Conservation (phyloP, 2,329 filamentous ascomycete genomes). For the Fragosphaeria purpurea region DNA sequence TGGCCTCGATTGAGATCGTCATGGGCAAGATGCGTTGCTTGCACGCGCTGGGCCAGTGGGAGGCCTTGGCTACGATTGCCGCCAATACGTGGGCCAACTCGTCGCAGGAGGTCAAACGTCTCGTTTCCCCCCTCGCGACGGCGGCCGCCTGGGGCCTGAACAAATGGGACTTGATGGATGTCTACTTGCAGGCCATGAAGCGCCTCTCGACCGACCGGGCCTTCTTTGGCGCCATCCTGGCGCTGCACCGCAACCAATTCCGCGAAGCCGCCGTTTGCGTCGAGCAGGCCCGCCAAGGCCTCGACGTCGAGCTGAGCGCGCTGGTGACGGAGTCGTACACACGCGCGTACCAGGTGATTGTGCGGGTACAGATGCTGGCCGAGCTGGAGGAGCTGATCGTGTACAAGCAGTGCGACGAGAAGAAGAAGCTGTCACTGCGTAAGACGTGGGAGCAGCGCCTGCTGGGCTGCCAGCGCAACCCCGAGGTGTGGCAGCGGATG, state of each 20-base stretch:
- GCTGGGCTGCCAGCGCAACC: constrained; percentile 90
- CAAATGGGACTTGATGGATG: constrained; percentile 98
- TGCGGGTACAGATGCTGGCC: constrained; percentile 96
- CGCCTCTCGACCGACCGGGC: constrained; percentile 84
- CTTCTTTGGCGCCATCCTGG: constrained; percentile 94
- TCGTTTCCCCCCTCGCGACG: constrained; percentile 87
- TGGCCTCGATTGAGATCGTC: constrained; percentile 76
- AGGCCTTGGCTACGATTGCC: constrained; percentile 76
- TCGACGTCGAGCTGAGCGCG: constrained; percentile 92
- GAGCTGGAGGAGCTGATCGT: constrained; percentile 96
- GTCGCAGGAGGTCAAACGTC: constrained; percentile 73
- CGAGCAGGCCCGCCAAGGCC: constrained; percentile 79
- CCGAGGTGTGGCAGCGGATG: constrained; percentile 98
- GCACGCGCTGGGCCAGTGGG: constrained; percentile 96
- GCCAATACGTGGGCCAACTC: constrained; percentile 93
- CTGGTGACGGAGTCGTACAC: constrained; percentile 98
- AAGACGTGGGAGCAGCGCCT: constrained; percentile 92
- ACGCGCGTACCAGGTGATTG: constrained; percentile 92
- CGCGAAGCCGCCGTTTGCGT: constrained; percentile 83
- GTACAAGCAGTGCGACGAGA: constrained; percentile 89
- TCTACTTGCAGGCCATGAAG: constrained; percentile 92
- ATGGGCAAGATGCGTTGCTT: constrained; percentile 99
- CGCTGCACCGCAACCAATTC: constrained; percentile 92
- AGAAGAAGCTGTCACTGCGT: constrained; percentile 84
- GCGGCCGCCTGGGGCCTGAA: constrained; percentile 93